phyloP scores from a whole-genome alignment of 2,329 filamentous ascomycete species.

The Lachnellula cervina region DNA sequence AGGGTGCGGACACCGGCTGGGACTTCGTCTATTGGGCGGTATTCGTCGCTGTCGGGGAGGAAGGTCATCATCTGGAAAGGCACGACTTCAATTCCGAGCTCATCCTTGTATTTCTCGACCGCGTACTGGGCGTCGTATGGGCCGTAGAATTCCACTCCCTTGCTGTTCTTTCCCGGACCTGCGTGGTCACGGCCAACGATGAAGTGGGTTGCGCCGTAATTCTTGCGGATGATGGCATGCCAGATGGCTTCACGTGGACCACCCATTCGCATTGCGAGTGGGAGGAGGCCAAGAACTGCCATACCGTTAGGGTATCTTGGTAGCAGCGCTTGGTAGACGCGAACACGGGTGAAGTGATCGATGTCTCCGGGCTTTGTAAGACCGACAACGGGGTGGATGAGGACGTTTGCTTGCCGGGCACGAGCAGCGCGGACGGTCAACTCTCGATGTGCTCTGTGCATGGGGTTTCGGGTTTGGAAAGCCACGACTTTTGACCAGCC shows the following conservation, averaged over 20 bases:
- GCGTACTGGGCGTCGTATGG: constrained; percentile 96
- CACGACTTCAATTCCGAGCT: constrained; percentile 97
- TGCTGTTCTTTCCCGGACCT: constrained; percentile 95
- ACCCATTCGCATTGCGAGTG: constrained; percentile 98
- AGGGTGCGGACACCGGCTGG: constrained; percentile 76
- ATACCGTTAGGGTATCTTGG: constrained; percentile 98
- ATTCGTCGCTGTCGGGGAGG: constrained; percentile 94
- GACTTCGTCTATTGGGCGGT: constrained; percentile 89
- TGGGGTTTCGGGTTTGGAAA: constrained; percentile 98
- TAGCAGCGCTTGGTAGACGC: constrained; percentile 95
- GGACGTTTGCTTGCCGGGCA: constrained; percentile 92
- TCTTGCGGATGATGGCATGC: constrained; percentile 99
- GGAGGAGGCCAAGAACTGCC: constrained; percentile 91
- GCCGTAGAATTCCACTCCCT: constrained; percentile 94
- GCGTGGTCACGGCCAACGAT: constrained; percentile 98
- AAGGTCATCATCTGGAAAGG: constrained; percentile 99
- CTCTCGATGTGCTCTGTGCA: constrained; percentile 98
- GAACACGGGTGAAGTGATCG: constrained; percentile 98
- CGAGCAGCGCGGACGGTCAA: constrained; percentile 95
- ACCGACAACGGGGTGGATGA: constrained; percentile 97
- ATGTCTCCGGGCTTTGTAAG: constrained; percentile 99
- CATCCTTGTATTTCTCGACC: constrained; percentile 91
- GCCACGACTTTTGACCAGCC: constrained; percentile 97
- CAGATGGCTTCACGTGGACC: constrained; percentile 97
- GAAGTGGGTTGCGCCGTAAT: constrained; percentile 98